Conservation (phyloP, 306 rosid genomes). For the Pueraria montana region DNA sequence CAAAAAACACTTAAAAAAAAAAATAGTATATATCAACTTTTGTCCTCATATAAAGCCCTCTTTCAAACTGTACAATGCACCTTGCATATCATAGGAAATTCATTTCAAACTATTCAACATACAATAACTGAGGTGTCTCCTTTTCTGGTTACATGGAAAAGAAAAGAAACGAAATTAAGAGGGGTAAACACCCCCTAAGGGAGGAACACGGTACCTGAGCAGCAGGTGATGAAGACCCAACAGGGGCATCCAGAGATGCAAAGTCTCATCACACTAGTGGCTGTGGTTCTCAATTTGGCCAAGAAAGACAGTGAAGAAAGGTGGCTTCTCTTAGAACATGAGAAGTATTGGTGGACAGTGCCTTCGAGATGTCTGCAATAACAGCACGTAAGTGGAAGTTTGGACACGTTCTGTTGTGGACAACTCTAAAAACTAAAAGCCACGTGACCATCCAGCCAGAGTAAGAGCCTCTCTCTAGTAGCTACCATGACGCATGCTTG, state of each 20-base stretch:
- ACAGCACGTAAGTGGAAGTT: not conserved
- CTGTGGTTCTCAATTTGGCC: not conserved
- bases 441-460: not conserved
- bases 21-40: not conserved
- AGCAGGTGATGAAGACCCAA: constrained; percentile 25
- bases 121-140: constrained; percentile 3
- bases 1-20: not conserved
- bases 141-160: constrained; percentile 5
- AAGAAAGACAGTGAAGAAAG: not conserved
- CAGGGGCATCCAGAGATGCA: not conserved
- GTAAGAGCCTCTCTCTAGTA: not conserved
- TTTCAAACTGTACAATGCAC: not conserved
- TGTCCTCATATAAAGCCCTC: not conserved
- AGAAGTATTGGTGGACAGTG: not conserved
- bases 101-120: not conserved
- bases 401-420: constrained; percentile 7
- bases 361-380: constrained; percentile 14
- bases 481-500: not conserved
- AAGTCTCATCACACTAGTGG: constrained; percentile 17
- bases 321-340: not conserved
- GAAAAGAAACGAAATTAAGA: not conserved
- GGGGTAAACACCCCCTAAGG: not conserved
- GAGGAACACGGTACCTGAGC: constrained; percentile 21
- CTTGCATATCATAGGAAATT: not conserved
- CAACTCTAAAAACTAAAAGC: not conserved